Base-by-base conservation (phyloP, 2,329 filamentous ascomycete genomes). In the Orbilia oligospora region DNA sequence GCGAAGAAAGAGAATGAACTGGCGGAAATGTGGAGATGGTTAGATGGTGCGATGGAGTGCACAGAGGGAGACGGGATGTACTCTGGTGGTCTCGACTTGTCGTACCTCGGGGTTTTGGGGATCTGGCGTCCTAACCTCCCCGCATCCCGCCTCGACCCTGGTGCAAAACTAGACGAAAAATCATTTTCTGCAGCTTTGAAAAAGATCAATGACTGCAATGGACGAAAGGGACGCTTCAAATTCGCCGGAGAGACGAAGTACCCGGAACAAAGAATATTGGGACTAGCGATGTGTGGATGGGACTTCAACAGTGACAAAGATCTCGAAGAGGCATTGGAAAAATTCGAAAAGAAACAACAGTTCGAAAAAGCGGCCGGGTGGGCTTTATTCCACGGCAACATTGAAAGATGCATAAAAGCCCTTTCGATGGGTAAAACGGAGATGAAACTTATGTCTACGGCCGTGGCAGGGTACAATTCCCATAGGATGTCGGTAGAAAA, bases 301-400 rank as follows among this genome's bases (percentile, higher is more conserved):
- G 90, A 91, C 27, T 82, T 81, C 22, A 87, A 90, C 84, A 86
- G 88, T 73, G 82, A 87, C 81, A 85, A 85, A 20, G 83, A 86
- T 82, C 66, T 86, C 84, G 69, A 87, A 85, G 75, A 84, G 82
- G 80, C 86, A 83, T 79, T 89, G 84, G 80, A 85, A 41, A 82
- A 84, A 22, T 83, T 89, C 10, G 85, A 67, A 83, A 86, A 20
- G 83, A 86, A 72, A 86, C 86, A 6, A 82, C 80, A 82, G n/a
- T 89, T 92, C 82, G 94, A 93, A 63, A 92, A 92, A 87, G 90
- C 91, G 10, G 91, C 93, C 22, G 92, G 92, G 0, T 89, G 91
- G 79, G 92, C 92, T 0, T 86, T 95, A 0, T 93, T 95, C 83
- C 89, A 91, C 71, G 92, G 91, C 12, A 87, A 92, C 81, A 80